Evolutionary conservation across 2,329 filamentous ascomycete species (phyloP).

Genomic region (Graphium sp.): DNA sequence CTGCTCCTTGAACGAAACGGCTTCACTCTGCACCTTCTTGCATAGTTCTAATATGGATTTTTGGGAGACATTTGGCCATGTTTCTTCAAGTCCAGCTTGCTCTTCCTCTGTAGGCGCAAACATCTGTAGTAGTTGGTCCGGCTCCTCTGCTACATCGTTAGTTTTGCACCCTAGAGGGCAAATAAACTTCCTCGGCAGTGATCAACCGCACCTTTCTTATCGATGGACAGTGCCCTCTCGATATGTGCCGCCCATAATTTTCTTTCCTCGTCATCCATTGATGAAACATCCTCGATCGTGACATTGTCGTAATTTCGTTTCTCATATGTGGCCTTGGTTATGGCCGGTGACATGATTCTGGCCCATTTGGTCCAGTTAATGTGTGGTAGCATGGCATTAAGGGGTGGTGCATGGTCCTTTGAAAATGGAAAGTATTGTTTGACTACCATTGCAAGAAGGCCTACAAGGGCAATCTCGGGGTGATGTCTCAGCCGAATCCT

Average conservation of each 20-base stretch:
- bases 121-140: slow-evolving; percentile 1
- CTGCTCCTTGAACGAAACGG: no score
- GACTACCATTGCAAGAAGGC: slow-evolving; percentile 55
- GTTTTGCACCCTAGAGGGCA: no score
- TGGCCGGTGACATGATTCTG: no score
- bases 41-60: neutral
- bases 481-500: slow-evolving; percentile 24
- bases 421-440: slow-evolving; percentile 72
- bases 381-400: slow-evolving; percentile 8
- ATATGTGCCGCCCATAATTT: slow-evolving; percentile 25
- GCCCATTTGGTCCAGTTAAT: slow-evolving; percentile 64
- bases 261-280: no score
- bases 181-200: no score
- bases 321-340: no score
- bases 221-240: no score
- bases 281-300: no score
- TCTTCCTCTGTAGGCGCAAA: slow-evolving; percentile 3
- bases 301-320: no score
- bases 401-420: slow-evolving; percentile 22
- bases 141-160: neutral
- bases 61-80: neutral
- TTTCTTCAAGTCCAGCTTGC: neutral
- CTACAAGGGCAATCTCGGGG: slow-evolving; percentile 60
- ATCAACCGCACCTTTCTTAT: no score
- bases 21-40: no score